Evolutionary conservation across 139 green algal genomes (phyloP).

Genomic region (Mychonastes homosphaera): DNA sequence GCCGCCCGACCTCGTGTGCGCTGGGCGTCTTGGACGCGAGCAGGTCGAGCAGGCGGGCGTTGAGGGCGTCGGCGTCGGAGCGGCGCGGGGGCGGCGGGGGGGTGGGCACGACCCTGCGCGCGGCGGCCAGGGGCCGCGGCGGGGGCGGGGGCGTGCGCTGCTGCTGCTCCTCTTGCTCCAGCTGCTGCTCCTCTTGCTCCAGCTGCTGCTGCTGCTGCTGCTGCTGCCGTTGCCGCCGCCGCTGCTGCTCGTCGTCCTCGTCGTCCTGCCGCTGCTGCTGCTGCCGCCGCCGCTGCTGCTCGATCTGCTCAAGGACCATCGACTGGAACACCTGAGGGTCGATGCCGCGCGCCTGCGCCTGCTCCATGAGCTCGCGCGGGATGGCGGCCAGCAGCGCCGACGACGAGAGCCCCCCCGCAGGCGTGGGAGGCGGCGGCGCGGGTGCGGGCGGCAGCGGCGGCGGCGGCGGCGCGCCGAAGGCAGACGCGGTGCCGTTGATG

Average conservation of each 20-base stretch:
- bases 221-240: slow-evolving; percentile 14
- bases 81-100: neutral
- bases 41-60: slow-evolving; percentile 33
- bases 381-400: no score
- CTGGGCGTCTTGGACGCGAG: slow-evolving; percentile 28
- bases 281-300: slow-evolving; percentile 10
- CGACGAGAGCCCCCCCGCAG: no score
- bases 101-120: neutral
- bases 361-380: no score
- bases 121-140: neutral
- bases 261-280: neutral
- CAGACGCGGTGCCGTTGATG: no score
- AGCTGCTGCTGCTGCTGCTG: slow-evolving; percentile 9
- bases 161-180: slow-evolving; percentile 1
- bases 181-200: slow-evolving; percentile 15
- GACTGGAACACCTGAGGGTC: no score
- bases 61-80: neutral
- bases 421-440: no score
- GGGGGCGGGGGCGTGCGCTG: neutral
- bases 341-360: no score
- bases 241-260: slow-evolving; percentile 15
- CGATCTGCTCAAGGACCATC: neutral
- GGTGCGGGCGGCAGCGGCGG: no score
- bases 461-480: no score
- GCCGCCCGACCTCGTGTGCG: slow-evolving; percentile 30